Base-by-base conservation (phyloP, 192 early-diverging fungal species). In the Diversispora epigaea region DNA sequence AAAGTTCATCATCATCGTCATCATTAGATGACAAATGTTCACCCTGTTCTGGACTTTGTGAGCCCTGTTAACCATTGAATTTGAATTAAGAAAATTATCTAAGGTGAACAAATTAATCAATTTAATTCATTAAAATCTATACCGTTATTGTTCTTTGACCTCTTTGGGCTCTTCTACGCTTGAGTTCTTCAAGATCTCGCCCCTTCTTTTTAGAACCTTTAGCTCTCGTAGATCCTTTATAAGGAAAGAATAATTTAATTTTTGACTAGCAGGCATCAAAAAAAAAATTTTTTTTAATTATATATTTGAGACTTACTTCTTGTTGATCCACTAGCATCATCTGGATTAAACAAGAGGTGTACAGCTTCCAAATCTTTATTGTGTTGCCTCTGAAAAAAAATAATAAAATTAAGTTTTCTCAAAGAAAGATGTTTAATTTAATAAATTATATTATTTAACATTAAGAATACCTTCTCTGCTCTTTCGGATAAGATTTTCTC, bases 401-500 rank as follows among this genome's bases (percentile, higher is more conserved):
- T 5, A 11, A 43, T 44, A 17, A 65, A 65, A 40, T n/a, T n/a
- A n/a, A n/a, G n/a, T n/a, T n/a, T n/a, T n/a, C 12, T 65, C 40
- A 65, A n/a, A 15, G 0, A 6, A 65, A 40, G 7, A 65, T 43
- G 14, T 3, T 44, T 14, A 65, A 65, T 65, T 6, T 65, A 2
- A 10, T 9, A 39, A n/a, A n/a, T n/a, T n/a, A 4, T 65, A 7
- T 43, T 11, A 65, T 12, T 43, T 15, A 52, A 3, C 63, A 39
- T 10, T 32, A 11, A 40, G 41, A 25, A 0, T 40, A 84, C 83
- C 77, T 81, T 84, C 67, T 94, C 92, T 25, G 89, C 86, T 40
- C 93, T 88, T 58, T 94, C 93, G 9, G 87, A 81, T 46, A 94
- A 82, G 80, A 93, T 92, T 41, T 83, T 84, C 76, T 94, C 93